Conservation (phyloP, 768 basidiomycete species). For the Hemileccinum impolitum region DNA sequence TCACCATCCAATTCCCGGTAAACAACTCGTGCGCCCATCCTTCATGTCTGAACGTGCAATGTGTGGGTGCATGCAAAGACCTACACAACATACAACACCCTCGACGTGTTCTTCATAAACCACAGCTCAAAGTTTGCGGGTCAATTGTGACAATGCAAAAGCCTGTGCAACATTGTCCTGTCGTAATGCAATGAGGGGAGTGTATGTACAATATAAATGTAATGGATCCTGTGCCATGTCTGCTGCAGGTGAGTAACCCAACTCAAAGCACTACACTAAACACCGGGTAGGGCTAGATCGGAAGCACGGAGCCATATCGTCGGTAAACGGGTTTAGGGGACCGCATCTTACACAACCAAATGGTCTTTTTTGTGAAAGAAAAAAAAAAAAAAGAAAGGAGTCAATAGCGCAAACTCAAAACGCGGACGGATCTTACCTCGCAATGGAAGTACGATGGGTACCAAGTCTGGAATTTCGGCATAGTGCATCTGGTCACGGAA, state of each 20-base stretch:
- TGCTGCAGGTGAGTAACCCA: constrained; percentile 7
- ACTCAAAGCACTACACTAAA: neutral
- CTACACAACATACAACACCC: too few species aligned
- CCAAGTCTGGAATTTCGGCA: constrained; percentile 70
- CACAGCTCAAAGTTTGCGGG: constrained; percentile 1
- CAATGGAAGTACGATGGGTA: constrained; percentile 69
- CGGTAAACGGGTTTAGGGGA: too few species aligned
- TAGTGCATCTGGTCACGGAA: constrained; percentile 75
- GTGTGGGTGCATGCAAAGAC: constrained; percentile 10
- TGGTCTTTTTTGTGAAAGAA: constrained; percentile 23
- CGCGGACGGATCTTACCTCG: constrained; percentile 50
- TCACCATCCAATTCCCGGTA: constrained; percentile 26
- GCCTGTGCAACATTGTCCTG: constrained; percentile 10
- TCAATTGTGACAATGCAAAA: constrained; percentile 9
- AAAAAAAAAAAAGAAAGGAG: too few species aligned
- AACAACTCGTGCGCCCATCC: constrained; percentile 17
- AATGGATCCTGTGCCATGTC: constrained; percentile 18
- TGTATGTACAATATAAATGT: constrained; percentile 27
- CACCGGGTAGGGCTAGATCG: neutral
- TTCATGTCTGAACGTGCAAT: too few species aligned
- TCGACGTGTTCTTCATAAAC: constrained; percentile 25
- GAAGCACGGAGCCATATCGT: constrained; percentile 2
- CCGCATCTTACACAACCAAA: constrained; percentile 21
- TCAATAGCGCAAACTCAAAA: constrained; percentile 2
- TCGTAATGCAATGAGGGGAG: constrained; percentile 22